phyloP scores from a whole-genome alignment of 495 filamentous ascomycete genomes.

The Podospora tetraspora region DNA sequence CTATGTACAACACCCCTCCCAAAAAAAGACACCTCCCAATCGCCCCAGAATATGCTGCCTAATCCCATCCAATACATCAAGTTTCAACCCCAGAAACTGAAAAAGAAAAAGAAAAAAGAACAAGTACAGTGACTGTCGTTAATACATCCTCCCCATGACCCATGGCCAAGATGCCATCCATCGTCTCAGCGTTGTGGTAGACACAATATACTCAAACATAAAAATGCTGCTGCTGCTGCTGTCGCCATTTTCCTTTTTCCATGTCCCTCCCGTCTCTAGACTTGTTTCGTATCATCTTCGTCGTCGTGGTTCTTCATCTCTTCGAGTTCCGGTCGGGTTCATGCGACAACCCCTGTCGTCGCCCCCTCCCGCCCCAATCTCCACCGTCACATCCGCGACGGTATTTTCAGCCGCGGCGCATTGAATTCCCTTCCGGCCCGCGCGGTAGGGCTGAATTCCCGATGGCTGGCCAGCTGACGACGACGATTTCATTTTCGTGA shows the following conservation, averaged over 20 bases:
- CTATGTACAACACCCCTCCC: neutral
- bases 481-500: neutral
- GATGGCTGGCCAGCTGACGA: neutral
- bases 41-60: neutral
- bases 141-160: neutral
- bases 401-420: neutral
- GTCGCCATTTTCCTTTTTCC: neutral
- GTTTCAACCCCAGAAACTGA: too few species aligned
- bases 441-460: neutral
- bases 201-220: neutral
- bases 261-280: neutral
- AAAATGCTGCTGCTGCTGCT: neutral
- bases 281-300: neutral
- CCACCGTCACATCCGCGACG: neutral
- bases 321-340: neutral
- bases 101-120: neutral
- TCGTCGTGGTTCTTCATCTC: neutral
- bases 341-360: neutral
- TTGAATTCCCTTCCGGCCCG: neutral
- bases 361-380: neutral
- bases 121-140: neutral
- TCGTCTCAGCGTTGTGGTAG: neutral
- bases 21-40: neutral
- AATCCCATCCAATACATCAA: neutral
- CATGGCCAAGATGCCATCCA: neutral